Base-by-base conservation (phyloP, 208 protist genomes). In the Trypanosoma boissoni region DNA sequence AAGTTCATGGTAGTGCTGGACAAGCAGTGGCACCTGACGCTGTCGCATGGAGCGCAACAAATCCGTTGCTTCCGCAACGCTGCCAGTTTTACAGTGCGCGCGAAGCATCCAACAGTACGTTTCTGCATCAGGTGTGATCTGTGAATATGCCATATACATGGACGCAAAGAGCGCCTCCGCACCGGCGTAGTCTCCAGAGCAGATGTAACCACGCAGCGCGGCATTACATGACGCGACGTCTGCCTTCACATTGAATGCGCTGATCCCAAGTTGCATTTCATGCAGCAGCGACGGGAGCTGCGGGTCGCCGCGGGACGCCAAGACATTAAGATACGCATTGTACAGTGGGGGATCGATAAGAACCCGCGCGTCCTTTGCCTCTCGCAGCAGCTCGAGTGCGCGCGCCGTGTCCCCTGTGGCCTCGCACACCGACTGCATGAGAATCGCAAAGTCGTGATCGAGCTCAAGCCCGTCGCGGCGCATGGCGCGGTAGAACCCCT, bases 221-320 rank as follows among this genome's bases (percentile, higher is more conserved):
- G 74, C 72, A 67, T 91, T 96, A 72, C 81, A 93, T 26, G 79
- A 94, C 18, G 76, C 72, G 9, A 78, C 74, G 62, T 95, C 64
- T 0, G 88, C 69, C 54, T 74, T 71, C 10, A 77, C 82, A 21
- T 76, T 73, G 14, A 78, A 88, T 2, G 45, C 39, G 61, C 88
- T 74, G 5, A 92, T 88, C 45, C 85, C 86, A 10, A 86, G 45
- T 36, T 66, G 37, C 78, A 94, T 90, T 53, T 86, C 63, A 26
- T 88, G 68, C 64, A 92, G 80, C 21, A 79, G 58, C 6, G 7
- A 1, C 7, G 81, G 62, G 2, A 95, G 9, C 14, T 52, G n/a
- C 31, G 42, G 43, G 43, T 86, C 84, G 4, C 78, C 74, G 0
- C 74, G 55, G 1, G 76, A 78, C 12, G 86, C 77, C 7, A 96